A percentile compares a stretch with the other conserved stretches of the same genome.
phyloP scores from a whole-genome alignment of 2,329 filamentous ascomycete genomes.

The Drechmeria coniospora region DNA sequence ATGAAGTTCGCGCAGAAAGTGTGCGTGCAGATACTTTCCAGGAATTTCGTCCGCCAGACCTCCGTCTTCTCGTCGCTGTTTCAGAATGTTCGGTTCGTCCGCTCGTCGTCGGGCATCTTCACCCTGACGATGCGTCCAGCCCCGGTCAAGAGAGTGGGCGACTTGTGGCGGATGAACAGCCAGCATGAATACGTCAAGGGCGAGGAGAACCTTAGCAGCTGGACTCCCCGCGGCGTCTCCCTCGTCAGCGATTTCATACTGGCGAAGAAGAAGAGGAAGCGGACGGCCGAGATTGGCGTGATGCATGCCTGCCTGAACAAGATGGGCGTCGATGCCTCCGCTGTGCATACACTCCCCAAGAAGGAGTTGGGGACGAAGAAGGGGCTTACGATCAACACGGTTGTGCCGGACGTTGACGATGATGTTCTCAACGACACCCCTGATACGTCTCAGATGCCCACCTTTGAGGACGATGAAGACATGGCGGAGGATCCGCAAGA shows the following conservation, averaged over 20 bases:
- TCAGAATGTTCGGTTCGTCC: slow-evolving; percentile 71
- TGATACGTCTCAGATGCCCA: slow-evolving; percentile 30
- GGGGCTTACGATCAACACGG: slow-evolving; percentile 5
- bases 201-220: slow-evolving; percentile 70
- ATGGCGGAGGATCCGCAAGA: slow-evolving; percentile 9
- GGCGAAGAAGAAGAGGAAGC: slow-evolving; percentile 55
- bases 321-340: slow-evolving; percentile 32
- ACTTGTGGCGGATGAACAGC: slow-evolving; percentile 93
- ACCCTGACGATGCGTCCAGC: slow-evolving; percentile 73
- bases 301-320: slow-evolving; percentile 51
- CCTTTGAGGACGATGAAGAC: slow-evolving; percentile 14
- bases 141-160: slow-evolving; percentile 78
- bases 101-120: slow-evolving; percentile 76
- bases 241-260: slow-evolving; percentile 77
- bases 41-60: slow-evolving; percentile 70
- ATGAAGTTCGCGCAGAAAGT: slow-evolving; percentile 77
- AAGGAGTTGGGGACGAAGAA: slow-evolving; percentile 19
- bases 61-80: slow-evolving; percentile 80
- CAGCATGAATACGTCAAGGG: slow-evolving; percentile 92
- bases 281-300: slow-evolving; percentile 67
- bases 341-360: slow-evolving; percentile 11
- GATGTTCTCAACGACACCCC: slow-evolving; percentile 44
- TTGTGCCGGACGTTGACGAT: slow-evolving; percentile 39
- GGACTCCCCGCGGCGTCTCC: slow-evolving; percentile 81
- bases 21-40: slow-evolving; percentile 67